Conservation (phyloP, 2,329 filamentous ascomycete species). For the Lachnellula hyalina region DNA sequence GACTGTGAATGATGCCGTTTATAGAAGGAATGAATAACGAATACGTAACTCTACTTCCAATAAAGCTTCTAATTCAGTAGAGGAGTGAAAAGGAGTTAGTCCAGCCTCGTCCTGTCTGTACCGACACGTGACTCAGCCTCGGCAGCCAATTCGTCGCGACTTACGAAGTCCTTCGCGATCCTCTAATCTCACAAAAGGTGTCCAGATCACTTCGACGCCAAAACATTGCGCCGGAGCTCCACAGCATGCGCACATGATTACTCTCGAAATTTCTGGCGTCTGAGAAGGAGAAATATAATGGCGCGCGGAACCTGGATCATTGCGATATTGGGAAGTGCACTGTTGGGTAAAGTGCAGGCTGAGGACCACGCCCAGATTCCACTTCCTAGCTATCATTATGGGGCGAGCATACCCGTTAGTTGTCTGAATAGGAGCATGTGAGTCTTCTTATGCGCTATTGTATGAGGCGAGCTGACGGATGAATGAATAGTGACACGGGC, state of each 20-base stretch:
- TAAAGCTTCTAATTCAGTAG: not conserved
- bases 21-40: not conserved
- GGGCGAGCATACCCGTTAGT: slow-evolving; percentile 62
- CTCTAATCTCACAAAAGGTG: not conserved
- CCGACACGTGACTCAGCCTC: not conserved
- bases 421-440: slow-evolving; percentile 71
- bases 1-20: not conserved
- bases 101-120: not conserved
- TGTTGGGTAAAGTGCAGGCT: slow-evolving; percentile 6
- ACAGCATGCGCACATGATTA: slow-evolving; percentile 4
- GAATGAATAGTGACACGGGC: slow-evolving; percentile 64
- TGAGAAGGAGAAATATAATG: slow-evolving; percentile 5
- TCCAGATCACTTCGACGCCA: not conserved
- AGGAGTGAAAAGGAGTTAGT: not conserved
- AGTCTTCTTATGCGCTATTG: slow-evolving; percentile 31
- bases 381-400: slow-evolving; percentile 59
- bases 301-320: not conserved
- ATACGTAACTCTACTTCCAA: not conserved
- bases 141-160: not conserved
- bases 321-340: no score
- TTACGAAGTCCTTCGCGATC: not conserved
- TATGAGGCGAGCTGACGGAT: slow-evolving; percentile 1
- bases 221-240: not conserved
- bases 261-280: not conserved
- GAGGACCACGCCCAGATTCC: slow-evolving; percentile 26